Evolutionary conservation across 2,329 filamentous ascomycete genomes (phyloP).

Genomic region (Fusarium pseudoanthophilum): DNA sequence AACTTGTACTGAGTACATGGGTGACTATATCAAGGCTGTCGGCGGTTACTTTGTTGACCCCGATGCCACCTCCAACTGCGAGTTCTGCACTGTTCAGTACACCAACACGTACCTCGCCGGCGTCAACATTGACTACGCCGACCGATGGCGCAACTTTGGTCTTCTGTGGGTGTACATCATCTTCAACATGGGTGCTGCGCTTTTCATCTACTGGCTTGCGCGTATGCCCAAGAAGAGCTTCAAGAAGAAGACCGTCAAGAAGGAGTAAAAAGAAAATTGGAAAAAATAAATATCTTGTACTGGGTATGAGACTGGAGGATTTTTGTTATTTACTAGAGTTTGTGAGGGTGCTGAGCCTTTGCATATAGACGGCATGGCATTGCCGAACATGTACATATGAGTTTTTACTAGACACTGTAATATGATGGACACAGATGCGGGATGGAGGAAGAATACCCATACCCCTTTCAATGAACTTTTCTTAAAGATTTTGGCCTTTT

Average conservation of each 20-base stretch:
- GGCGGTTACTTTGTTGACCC: constrained; percentile 67
- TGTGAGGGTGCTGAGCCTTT: constrained; percentile 10
- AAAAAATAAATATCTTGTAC: background rate
- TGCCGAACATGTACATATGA: constrained; percentile 32
- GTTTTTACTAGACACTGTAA: constrained; percentile 35
- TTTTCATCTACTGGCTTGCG: constrained; percentile 67
- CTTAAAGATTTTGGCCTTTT: background rate
- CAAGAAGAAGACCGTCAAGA: constrained; percentile 47
- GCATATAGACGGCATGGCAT: constrained; percentile 31
- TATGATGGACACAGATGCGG: constrained; percentile 23
- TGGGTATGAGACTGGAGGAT: constrained; percentile 10
- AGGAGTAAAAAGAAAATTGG: background rate
- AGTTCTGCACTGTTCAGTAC: constrained; percentile 64
- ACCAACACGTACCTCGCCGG: constrained; percentile 64
- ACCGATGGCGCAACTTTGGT: constrained; percentile 77
- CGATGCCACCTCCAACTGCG: constrained; percentile 61
- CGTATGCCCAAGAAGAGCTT: constrained; percentile 57
- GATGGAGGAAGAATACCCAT: constrained; percentile 27
- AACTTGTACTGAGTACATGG: constrained; percentile 71
- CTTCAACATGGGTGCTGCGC: constrained; percentile 67
- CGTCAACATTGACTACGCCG: constrained; percentile 63
- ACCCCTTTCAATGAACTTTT: constrained; percentile 32
- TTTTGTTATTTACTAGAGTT: constrained; percentile 13
- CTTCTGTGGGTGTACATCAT: constrained; percentile 68
- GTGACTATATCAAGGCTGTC: constrained; percentile 56